phyloP scores from a whole-genome alignment of 1,284 basidiomycete species.

The Boletellus deceptivus region DNA sequence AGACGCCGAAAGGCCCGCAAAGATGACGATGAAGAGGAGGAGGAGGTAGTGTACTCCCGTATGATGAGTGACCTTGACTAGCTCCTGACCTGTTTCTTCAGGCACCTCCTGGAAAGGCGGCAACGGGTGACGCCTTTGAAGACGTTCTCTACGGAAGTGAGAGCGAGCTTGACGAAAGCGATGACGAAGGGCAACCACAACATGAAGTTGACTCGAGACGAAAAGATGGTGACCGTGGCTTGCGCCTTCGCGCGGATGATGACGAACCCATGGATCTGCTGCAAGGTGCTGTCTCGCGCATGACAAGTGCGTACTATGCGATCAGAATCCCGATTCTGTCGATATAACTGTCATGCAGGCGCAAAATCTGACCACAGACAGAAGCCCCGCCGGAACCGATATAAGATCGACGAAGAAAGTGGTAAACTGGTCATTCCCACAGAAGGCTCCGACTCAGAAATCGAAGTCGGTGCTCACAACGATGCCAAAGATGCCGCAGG shows the following conservation, averaged over 20 bases:
- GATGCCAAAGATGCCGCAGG: conserved; percentile 56
- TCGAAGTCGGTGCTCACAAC: conserved; percentile 35
- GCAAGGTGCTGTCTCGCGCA: conserved; percentile 74
- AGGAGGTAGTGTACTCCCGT: conserved; percentile 36
- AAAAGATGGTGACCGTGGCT: conserved; percentile 41
- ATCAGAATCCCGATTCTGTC: conserved; percentile 1
- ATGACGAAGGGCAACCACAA: conserved; percentile 53
- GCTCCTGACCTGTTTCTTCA: conserved; percentile 23
- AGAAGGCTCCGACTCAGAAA: conserved; percentile 49
- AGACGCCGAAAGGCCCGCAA: conserved; percentile 68
- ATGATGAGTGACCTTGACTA: background rate
- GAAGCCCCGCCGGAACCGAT: conserved; percentile 80
- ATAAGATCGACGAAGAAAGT: conserved; percentile 82
- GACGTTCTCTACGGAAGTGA: conserved; percentile 95
- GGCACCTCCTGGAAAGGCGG: conserved; percentile 44
- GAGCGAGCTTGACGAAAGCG: conserved; percentile 77
- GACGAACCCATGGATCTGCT: conserved; percentile 97
- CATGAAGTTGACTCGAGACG: conserved; percentile 36
- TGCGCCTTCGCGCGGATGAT: conserved; percentile 82
- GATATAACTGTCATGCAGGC: conserved; percentile 39
- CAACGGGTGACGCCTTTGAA: conserved; percentile 87
- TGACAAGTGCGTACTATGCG: conserved; percentile 61
- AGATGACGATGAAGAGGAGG: conserved; percentile 54
- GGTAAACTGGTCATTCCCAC: conserved; percentile 91
- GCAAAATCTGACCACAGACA: conserved; percentile 53